Conservation (phyloP, 106 monocot genomes). For the Gastrodia elata region DNA sequence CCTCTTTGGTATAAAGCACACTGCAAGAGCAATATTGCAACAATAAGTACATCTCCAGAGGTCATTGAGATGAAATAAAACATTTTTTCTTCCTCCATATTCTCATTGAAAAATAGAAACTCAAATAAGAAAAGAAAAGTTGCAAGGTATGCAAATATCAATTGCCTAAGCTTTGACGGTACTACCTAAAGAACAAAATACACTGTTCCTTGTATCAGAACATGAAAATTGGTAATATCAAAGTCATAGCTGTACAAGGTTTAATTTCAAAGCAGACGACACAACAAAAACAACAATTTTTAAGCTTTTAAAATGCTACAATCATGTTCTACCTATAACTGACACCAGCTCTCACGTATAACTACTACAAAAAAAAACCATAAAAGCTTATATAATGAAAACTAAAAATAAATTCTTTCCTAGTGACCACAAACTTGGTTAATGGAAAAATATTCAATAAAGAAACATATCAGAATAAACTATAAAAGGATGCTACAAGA, state of each 20-base stretch:
- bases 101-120: background rate
- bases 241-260: background rate
- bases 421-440: background rate
- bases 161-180: background rate
- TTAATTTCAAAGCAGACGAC: too few species aligned
- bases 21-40: conserved; percentile 29
- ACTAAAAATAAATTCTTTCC: background rate
- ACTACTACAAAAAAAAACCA: background rate
- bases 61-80: background rate
- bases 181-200: background rate
- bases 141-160: conserved; percentile 1
- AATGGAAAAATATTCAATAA: background rate
- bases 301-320: background rate
- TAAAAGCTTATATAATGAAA: background rate
- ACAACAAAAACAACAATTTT: background rate
- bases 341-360: background rate
- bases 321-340: background rate
- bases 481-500: background rate
- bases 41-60: background rate
- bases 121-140: background rate
- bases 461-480: background rate
- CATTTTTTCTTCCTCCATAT: background rate
- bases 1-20: conserved; percentile 81
- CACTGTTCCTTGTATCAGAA: background rate
- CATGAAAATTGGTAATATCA: background rate